Percentiles rank a stretch among this genome's conserved stretches.
phyloP scores from a whole-genome alignment of 306 rosid genomes.

The Castanea mollissima region DNA sequence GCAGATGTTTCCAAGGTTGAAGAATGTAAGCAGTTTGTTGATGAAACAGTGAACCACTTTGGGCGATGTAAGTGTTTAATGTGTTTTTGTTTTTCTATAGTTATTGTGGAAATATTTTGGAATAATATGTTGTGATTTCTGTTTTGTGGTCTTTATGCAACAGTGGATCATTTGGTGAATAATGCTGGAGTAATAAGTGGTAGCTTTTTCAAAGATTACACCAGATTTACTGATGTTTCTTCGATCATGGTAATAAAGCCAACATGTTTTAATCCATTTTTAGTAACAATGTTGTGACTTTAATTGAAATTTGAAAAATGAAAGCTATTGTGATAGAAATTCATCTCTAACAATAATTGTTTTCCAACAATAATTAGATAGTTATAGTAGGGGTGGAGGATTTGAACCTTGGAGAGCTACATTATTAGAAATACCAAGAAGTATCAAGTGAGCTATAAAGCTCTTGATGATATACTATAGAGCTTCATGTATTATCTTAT shows the following conservation, averaged over 20 bases:
- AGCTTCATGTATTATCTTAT: too few relatives aligned
- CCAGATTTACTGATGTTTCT: background rate
- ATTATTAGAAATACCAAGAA: too few relatives aligned
- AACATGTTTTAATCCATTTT: too few relatives aligned
- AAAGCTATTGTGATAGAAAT: too few relatives aligned
- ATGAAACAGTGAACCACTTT: background rate
- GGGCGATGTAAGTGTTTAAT: background rate
- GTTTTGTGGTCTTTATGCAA: background rate
- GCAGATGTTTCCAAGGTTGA: conserved; percentile 19
- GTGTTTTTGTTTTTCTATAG: background rate
- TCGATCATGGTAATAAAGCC: conserved; percentile 5
- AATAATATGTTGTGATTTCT: background rate
- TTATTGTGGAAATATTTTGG: background rate
- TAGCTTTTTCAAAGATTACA: background rate
- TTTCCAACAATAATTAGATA: too few relatives aligned
- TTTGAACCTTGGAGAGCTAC: too few relatives aligned
- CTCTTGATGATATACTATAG: too few relatives aligned
- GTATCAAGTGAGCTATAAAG: too few relatives aligned
- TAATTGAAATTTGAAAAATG: too few relatives aligned
- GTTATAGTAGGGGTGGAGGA: too few relatives aligned
- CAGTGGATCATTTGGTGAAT: conserved; percentile 27
- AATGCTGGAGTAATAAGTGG: background rate
- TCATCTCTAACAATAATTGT: too few relatives aligned
- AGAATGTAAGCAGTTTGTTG: conserved; percentile 4
- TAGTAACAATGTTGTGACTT: too few relatives aligned